Evolutionary conservation across 257 asterid species (phyloP).

Genomic region (Primulina eburnea): DNA sequence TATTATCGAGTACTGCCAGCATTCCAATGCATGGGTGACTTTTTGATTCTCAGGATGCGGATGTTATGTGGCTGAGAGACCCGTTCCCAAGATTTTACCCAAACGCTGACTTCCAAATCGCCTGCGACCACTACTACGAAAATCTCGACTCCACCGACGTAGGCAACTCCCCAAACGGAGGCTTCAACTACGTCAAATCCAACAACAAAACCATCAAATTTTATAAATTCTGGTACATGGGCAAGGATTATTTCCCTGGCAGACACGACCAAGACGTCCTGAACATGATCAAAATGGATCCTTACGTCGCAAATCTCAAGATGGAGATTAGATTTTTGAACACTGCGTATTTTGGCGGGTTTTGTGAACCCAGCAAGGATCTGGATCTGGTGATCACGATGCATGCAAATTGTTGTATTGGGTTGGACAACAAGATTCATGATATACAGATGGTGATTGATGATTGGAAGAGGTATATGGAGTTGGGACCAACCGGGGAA

Average conservation of each 20-base stretch:
- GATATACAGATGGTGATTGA: conserved; percentile 45
- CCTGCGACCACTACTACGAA: conserved; percentile 46
- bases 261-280: conserved; percentile 64
- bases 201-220: conserved; percentile 45
- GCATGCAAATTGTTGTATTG: conserved; percentile 73
- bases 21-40: too few species aligned
- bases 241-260: conserved; percentile 38
- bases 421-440: conserved; percentile 51
- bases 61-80: conserved; percentile 62
- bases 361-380: conserved; percentile 52
- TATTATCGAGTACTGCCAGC: too few species aligned
- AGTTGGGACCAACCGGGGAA: background rate
- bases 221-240: conserved; percentile 47
- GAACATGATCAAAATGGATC: conserved; percentile 40
- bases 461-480: conserved; percentile 48
- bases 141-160: conserved; percentile 29
- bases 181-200: conserved; percentile 58
- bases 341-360: conserved; percentile 59
- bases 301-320: conserved; percentile 33
- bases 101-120: conserved; percentile 53
- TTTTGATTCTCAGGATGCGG: conserved; percentile 45
- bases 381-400: conserved; percentile 48
- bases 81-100: conserved; percentile 51
- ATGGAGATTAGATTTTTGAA: conserved; percentile 46
- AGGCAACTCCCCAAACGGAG: conserved; percentile 50